These are phyloP conservation scores for Apiotrichum porosum DNA, from an alignment of 1,284 basidiomycete species.

Conservation along the genomic window DNA sequence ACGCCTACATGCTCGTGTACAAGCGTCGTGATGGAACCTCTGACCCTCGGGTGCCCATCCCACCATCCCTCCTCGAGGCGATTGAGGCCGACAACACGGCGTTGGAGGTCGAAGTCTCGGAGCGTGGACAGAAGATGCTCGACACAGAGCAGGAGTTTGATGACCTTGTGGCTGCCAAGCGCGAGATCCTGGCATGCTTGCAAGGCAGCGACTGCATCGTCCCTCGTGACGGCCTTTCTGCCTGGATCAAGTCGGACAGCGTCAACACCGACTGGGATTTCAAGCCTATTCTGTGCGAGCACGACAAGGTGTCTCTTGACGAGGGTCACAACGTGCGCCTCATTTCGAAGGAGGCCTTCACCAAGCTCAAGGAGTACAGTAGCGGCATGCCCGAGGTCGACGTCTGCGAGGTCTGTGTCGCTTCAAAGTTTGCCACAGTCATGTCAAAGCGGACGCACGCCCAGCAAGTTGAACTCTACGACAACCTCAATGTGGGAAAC, in stretches of 20 bases:
- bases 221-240: conserved; percentile 22
- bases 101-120: conserved; percentile 20
- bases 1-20: conserved; percentile 92
- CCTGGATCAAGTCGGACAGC: conserved; percentile 24
- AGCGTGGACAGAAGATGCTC: neutral
- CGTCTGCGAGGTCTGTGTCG: conserved; percentile 31
- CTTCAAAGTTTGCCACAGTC: conserved; percentile 7
- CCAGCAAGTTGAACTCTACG: conserved; percentile 18
- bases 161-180: conserved; percentile 18
- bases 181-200: conserved; percentile 20
- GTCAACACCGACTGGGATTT: conserved; percentile 21
- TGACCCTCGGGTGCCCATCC: conserved; percentile 48
- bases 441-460: neutral
- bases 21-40: conserved; percentile 47
- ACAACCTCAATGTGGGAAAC: conserved; percentile 19
- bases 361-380: conserved; percentile 13
- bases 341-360: conserved; percentile 28
- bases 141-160: conserved; percentile 5
- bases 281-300: conserved; percentile 20
- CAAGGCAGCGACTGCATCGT: conserved; percentile 30
- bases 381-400: conserved; percentile 14
- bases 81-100: conserved; percentile 57
- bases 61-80: conserved; percentile 54
- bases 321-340: conserved; percentile 14
- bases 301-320: conserved; percentile 25